A percentile compares a stretch with the other conserved stretches of the same genome.
Evolutionary conservation across 495 filamentous ascomycete genomes (phyloP).

Genomic region (Podospora pseudoanserina): DNA sequence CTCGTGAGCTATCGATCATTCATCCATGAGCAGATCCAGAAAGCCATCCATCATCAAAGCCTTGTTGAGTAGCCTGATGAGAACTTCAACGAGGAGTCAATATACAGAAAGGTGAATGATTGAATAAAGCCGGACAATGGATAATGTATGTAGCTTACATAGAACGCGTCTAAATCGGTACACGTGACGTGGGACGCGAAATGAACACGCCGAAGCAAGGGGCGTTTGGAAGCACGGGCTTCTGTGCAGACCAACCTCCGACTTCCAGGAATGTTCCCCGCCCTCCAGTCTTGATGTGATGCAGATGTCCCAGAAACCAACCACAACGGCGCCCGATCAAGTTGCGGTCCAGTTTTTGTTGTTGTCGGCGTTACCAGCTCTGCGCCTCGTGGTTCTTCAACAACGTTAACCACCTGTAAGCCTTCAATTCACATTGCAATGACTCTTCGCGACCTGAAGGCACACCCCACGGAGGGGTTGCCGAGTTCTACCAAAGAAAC

Average conservation of each 20-base stretch:
- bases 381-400: background rate
- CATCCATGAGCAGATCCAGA: background rate
- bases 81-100: background rate
- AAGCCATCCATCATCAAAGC: background rate
- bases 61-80: background rate
- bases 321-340: background rate
- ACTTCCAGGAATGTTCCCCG: slow-evolving; percentile 5
- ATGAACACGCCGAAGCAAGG: slow-evolving; percentile 23
- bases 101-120: background rate
- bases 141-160: background rate
- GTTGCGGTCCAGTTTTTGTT: background rate
- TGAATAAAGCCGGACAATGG: background rate
- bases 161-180: background rate
- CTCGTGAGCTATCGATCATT: background rate
- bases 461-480: slow-evolving; percentile 25
- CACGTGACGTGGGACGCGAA: slow-evolving; percentile 21
- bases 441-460: slow-evolving; percentile 24
- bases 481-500: slow-evolving; percentile 38
- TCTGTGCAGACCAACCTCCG: background rate
- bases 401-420: background rate
- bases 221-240: background rate
- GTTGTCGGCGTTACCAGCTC: slow-evolving; percentile 2
- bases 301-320: slow-evolving; percentile 2
- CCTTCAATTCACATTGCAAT: slow-evolving; percentile 9
- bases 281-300: background rate